Base-by-base conservation (phyloP, 306 rosid species). In the Cucurbita pepo region DNA sequence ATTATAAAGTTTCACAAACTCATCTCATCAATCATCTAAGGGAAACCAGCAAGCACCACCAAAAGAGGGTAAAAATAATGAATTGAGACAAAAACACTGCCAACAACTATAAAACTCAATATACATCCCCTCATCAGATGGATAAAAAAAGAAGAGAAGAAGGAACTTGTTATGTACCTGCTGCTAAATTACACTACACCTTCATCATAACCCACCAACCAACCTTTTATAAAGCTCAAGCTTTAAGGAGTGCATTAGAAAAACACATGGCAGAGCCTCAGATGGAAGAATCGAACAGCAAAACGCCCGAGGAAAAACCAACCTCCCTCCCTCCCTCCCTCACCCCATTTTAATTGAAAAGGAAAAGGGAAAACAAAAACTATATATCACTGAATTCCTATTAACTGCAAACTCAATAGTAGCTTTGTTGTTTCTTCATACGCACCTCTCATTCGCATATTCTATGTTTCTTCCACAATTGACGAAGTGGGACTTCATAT, bases 351-450 rank as follows among this genome's bases (percentile, higher is more conserved):
- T 47, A 56, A 73, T 34, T 56, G 21, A 73, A 55, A 72, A 43
- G 41, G 25, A 7, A 18, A 11, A 54, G 4, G 64, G 19, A 73
- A 73, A 73, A 57, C 54, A 57, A 56, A 58, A 56, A 45, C 76
- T 73, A 73, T 69, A 73, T 69, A 69, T 69, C 59, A 51, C 59
- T 69, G 74, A 51, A 69, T 48, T 69, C 74, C 73, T 69, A 69
- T 48, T 48, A 48, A 69, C 56, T 45, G 48, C 45, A 69, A 41
- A 48, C 59, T 69, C 74, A 69, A 50, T 51, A 15, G 30, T 45
- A 69, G 58, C 74, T 69, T 30, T 69, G 74, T 30, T 69, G 74
- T 74, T 56, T 62, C 76, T 60, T 77, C 79, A 48, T 75, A 51
- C 72, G 57, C 48, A 67, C 74, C 59, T 59, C 63, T 55, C 81